Base-by-base conservation (phyloP, 768 basidiomycete species). In the Pulveroboletus ravenelii region DNA sequence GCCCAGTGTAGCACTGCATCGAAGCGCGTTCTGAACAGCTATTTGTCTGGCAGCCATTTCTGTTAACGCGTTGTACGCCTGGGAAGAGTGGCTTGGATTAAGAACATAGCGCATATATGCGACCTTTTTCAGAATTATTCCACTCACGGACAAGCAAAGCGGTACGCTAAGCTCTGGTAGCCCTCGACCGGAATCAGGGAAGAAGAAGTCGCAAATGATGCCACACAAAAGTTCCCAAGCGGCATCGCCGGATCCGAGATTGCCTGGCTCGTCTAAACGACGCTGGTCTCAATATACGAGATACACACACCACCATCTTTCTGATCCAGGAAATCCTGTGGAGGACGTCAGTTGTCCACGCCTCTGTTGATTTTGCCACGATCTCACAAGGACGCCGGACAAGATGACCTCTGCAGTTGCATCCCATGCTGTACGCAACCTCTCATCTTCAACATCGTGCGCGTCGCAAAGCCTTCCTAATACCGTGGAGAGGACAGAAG, bases 41-140 rank as follows among this genome's bases (percentile, higher is more conserved):
- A 62, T 52, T 44, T 78, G 71, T 10, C 65, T 61, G 1, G 66
- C 65, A 10, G 75, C 72, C 9, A 72, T 71, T 47, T 82, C 82
- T 12, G 71, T 74, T 10, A 86, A 67, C 3, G 80, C 61, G 52
- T 71, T 74, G 64, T 78, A 84, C 10, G 77, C 75, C 84, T 85
- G 47, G 23, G 41, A 46, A 53, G 15, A 47, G n/a, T 50, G 52
- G 23, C 51, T 63, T 58, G 45, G 52, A 51, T 52, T 46, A 38
- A 35, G 23, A 42, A 51, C 14, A 10, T 15, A 41, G 41, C 56
- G 66, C 66, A 70, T 73, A 65, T 57, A 68, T 61, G 48, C 60
- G 27, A 20, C 49, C 46, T 52, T 56, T 39, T 41, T 14, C 23
- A 43, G 35, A 56, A 25, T 48, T n/a, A 49, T 37, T 32, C 12